Evolutionary conservation across 805 yeast species (phyloP).

Genomic region (Saccharomycopsis capsularis): DNA sequence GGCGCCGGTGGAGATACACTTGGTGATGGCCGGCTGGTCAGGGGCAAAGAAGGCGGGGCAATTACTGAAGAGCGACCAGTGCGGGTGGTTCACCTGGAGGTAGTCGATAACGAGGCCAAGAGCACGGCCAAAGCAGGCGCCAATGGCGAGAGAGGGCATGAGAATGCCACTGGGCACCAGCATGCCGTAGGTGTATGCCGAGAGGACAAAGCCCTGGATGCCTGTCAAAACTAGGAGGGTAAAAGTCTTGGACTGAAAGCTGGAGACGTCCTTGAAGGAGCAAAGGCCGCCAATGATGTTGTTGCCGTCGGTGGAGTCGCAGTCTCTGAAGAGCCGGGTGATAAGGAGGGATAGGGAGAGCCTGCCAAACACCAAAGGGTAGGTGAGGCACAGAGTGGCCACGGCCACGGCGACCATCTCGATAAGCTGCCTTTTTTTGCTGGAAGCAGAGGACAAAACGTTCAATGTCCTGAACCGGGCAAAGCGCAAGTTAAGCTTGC

Average conservation of each 20-base stretch:
- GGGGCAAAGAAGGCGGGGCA: constrained; percentile 26
- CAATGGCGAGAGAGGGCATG: constrained; percentile 57
- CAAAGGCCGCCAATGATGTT: constrained; percentile 28
- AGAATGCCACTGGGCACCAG: constrained; percentile 62
- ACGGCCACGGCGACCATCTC: constrained; percentile 46
- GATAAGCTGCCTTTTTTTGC: constrained; percentile 27
- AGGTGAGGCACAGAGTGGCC: constrained; percentile 48
- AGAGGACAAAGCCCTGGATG: constrained; percentile 48
- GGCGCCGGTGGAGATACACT: constrained; percentile 76
- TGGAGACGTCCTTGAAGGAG: constrained; percentile 12
- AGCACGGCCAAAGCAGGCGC: constrained; percentile 53
- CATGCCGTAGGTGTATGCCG: constrained; percentile 64
- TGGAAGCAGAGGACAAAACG: constrained; percentile 19
- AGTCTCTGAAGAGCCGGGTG: constrained; percentile 63
- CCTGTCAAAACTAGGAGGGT: constrained; percentile 33
- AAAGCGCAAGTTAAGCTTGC: constrained; percentile 39
- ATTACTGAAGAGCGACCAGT: constrained; percentile 32
- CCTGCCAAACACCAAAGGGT: constrained; percentile 47
- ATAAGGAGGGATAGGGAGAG: constrained; percentile 46
- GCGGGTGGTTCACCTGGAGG: constrained; percentile 35
- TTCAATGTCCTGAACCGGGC: constrained; percentile 30
- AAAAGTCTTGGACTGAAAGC: constrained; percentile 22
- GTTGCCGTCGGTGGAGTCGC: constrained; percentile 31
- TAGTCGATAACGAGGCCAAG: constrained; percentile 46
- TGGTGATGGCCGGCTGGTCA: constrained; percentile 14